These are phyloP conservation scores for Chlorella sorokiniana DNA, from an alignment of 139 green algal genomes.

Conservation along the genomic window DNA sequence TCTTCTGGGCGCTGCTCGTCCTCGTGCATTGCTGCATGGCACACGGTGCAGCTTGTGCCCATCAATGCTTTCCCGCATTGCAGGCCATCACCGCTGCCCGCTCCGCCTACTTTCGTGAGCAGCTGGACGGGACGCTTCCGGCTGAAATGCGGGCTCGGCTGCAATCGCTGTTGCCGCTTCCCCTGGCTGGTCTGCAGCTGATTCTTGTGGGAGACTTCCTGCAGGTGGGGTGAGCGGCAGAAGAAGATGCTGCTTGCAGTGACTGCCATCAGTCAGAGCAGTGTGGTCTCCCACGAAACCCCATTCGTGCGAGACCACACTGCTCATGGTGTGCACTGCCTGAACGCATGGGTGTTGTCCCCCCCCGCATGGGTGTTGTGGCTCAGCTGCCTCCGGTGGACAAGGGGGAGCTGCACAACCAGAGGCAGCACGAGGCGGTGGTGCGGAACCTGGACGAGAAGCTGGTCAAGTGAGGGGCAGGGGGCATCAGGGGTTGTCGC, in stretches of 20 bases:
- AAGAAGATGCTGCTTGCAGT: too few species aligned
- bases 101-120: background rate
- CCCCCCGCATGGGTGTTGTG: too few species aligned
- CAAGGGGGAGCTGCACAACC: background rate
- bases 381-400: background rate
- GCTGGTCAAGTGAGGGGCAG: background rate
- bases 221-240: background rate
- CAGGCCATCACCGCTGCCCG: background rate
- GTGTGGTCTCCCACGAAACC: too few species aligned
- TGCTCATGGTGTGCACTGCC: too few species aligned
- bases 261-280: too few species aligned
- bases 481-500: background rate
- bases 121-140: background rate
- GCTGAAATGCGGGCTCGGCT: background rate
- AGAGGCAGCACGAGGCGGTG: background rate
- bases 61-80: too few species aligned
- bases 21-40: too few species aligned
- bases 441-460: constrained; percentile 13
- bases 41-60: too few species aligned
- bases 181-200: constrained; percentile 6
- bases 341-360: too few species aligned
- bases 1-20: too few species aligned
- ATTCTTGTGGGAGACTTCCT: constrained; percentile 6
- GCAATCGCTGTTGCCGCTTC: background rate
- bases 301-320: too few species aligned